Evolutionary conservation across 352 stramenopile genomes (phyloP).

Genomic region (Phytophthora podocarpi): DNA sequence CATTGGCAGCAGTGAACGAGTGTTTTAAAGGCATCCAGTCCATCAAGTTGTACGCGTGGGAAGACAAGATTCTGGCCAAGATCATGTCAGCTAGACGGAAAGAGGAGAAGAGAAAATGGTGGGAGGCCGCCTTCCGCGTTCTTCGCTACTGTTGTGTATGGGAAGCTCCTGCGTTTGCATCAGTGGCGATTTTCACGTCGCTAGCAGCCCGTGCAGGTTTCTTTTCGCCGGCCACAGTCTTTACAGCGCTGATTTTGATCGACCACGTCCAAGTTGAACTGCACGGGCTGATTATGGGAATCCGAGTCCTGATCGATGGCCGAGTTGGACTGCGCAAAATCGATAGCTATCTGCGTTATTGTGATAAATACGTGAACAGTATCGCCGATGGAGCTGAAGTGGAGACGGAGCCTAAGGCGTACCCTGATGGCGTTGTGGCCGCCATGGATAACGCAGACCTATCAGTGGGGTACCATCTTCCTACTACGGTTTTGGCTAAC

Average conservation of each 20-base stretch:
- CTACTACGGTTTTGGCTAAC: constrained; percentile 40
- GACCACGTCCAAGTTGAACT: constrained; percentile 41
- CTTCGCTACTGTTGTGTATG: constrained; percentile 44
- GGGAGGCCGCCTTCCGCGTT: constrained; percentile 29
- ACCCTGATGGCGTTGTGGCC: constrained; percentile 25
- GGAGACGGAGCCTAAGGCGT: constrained; percentile 7
- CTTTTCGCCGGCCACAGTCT: constrained; percentile 43
- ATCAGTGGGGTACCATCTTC: constrained; percentile 15
- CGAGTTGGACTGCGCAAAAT: constrained; percentile 30
- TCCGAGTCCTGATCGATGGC: constrained; percentile 35
- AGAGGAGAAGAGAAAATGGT: constrained; percentile 35
- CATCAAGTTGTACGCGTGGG: constrained; percentile 51
- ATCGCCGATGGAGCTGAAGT: background rate
- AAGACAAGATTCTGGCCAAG: constrained; percentile 46
- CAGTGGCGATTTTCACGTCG: constrained; percentile 41
- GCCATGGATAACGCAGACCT: constrained; percentile 29
- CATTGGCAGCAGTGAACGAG: constrained; percentile 40
- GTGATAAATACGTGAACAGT: constrained; percentile 15
- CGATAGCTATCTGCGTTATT: constrained; percentile 29
- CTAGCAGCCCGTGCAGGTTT: constrained; percentile 25
- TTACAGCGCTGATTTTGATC: constrained; percentile 44
- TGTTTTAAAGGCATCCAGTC: constrained; percentile 52
- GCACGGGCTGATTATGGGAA: constrained; percentile 39
- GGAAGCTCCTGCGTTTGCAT: constrained; percentile 41
- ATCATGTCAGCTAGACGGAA: constrained; percentile 39